Evolutionary conservation across 2,329 filamentous ascomycete species (phyloP).

Genomic region (Fusarium buharicum): DNA sequence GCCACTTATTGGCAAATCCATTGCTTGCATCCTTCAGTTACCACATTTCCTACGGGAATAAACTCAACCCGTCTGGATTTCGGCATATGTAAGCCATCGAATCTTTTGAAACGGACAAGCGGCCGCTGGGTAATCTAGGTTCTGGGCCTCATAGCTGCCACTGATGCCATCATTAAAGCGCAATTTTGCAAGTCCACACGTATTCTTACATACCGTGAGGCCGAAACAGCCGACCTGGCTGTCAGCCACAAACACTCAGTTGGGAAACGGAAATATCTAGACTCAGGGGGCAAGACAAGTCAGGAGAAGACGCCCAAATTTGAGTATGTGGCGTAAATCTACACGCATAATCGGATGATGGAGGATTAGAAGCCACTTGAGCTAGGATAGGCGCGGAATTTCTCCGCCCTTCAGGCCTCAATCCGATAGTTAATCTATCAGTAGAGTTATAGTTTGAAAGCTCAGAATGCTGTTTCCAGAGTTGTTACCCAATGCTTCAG

Average conservation of each 20-base stretch:
- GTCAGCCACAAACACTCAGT: neutral
- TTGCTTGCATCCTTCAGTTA: too few species aligned
- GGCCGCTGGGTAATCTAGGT: neutral
- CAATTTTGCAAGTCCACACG: too few species aligned
- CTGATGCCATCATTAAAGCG: too few species aligned
- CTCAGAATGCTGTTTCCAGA: too few species aligned
- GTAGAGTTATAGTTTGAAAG: too few species aligned
- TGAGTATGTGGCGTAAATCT: too few species aligned
- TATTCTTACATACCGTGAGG: neutral
- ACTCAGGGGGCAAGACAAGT: neutral
- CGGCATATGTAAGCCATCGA: neutral
- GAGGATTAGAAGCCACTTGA: neutral
- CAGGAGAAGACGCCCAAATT: too few species aligned
- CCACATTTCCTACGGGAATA: neutral
- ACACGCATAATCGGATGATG: neutral
- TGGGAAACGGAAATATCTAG: neutral
- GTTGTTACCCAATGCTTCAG: too few species aligned
- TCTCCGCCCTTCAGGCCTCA: too few species aligned
- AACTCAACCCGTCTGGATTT: neutral
- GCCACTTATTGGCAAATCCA: neutral
- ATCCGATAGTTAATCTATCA: too few species aligned
- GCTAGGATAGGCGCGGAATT: too few species aligned
- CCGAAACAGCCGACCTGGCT: neutral
- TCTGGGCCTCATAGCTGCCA: neutral
- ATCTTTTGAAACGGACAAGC: too few species aligned